Percentiles rank a stretch among this genome's conserved stretches.
phyloP scores from a whole-genome alignment of 2,329 filamentous ascomycete genomes.

The Moelleriella libera region DNA sequence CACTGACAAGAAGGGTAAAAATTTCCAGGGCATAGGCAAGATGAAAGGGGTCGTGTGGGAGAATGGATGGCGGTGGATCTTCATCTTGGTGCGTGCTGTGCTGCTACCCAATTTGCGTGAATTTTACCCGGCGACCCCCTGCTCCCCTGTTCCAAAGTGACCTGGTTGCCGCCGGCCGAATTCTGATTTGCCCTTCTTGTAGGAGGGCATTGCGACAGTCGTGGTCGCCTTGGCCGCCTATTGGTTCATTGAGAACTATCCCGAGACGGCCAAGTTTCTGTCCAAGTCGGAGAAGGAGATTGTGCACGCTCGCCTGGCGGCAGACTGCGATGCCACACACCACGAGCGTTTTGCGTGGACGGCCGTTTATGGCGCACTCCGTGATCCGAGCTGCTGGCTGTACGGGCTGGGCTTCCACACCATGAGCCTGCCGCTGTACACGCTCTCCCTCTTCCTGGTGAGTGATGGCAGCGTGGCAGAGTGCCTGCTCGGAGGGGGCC shows the following conservation, averaged over 20 bases:
- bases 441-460: constrained; percentile 35
- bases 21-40: neutral
- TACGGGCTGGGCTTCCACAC: constrained; percentile 62
- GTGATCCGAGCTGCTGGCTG: constrained; percentile 57
- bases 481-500: neutral
- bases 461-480: neutral
- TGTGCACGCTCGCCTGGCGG: constrained; percentile 46
- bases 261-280: constrained; percentile 43
- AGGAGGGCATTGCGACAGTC: neutral
- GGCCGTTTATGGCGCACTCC: constrained; percentile 47
- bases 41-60: neutral
- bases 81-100: constrained; percentile 38
- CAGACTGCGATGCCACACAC: constrained; percentile 39
- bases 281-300: constrained; percentile 37
- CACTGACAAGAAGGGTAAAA: too few relatives aligned
- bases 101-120: too few relatives aligned
- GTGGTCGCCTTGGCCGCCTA: constrained; percentile 26
- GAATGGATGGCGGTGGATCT: constrained; percentile 45
- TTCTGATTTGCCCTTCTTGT: neutral
- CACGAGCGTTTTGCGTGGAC: constrained; percentile 56
- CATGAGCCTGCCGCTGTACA: constrained; percentile 50
- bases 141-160: too few relatives aligned
- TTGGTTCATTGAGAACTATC: constrained; percentile 54
- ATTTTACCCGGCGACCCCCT: too few relatives aligned
- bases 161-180: neutral